Base-by-base conservation (phyloP, 768 basidiomycete genomes). In the Agaricus sinodeliciosus region DNA sequence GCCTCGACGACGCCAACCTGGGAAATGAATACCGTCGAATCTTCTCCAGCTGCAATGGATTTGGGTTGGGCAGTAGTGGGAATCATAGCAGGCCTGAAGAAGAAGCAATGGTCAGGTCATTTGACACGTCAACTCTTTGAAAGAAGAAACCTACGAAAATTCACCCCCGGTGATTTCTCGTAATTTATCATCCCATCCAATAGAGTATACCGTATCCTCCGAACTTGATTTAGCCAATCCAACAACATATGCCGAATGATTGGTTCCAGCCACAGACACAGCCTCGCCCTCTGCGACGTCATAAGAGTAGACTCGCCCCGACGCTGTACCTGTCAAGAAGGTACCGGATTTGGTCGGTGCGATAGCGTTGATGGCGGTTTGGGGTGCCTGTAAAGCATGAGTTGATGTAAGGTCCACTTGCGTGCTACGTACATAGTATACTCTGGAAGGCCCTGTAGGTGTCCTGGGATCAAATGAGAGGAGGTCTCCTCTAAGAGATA, bases 401-500 rank as follows among this genome's bases (percentile, higher is more conserved):
- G 43, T 44, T 39, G 34, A 45, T 11, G 22, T 16, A 18, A 47
- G 16, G 9, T n/a, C 25, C 15, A 18, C 13, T 25, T 22, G 43
- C 3, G 15, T 16, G 44, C 16, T 18, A 16, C 39, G 25, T 43
- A 87, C 92, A 55, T 76, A 74, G 47, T 92, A 67, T 9, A 87
- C 65, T 15, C 79, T 79, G 3, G 79, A 67, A 8, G 82, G 81
- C 60, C 81, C 82, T 53, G 77, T 75, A 1, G 78, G 78, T 8
- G 71, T 72, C 41, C 93, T 77, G 22, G 80, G 78, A 65, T 97
- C 94, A 63, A 95, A 82, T 13, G 95, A 64, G 60, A 87, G 90
- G 50, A 98, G 72, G 51, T 82, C 79, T 12, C 94, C 93, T 0
- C 81, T 83, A 58, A 95, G 69, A 0, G 92, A 93, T 25, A 97